phyloP scores from a whole-genome alignment of 768 basidiomycete genomes.

The Tylopilus balloui region DNA sequence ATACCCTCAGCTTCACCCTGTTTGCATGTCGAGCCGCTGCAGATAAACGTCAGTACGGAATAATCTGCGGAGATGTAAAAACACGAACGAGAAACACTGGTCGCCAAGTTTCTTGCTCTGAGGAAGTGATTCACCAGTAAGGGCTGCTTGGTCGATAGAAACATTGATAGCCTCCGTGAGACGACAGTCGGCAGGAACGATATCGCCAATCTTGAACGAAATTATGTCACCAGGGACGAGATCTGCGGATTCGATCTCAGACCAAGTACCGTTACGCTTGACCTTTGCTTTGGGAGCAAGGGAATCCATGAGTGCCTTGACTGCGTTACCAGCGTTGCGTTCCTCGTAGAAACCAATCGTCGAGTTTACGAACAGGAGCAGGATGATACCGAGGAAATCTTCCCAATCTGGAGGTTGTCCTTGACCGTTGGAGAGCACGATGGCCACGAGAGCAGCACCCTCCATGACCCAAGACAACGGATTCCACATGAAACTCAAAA shows the following conservation, averaged over 20 bases:
- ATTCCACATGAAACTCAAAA: slow-evolving; percentile 99
- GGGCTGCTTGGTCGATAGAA: slow-evolving; percentile 96
- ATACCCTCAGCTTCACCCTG: slow-evolving; percentile 99
- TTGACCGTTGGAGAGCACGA: slow-evolving; percentile 92
- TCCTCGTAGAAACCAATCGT: slow-evolving; percentile 98
- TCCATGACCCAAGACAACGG: slow-evolving; percentile 99
- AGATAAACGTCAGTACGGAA: background rate
- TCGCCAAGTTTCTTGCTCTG: slow-evolving; percentile 89
- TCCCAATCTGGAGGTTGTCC: slow-evolving; percentile 88
- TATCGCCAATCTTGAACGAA: slow-evolving; percentile 98
- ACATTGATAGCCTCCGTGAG: slow-evolving; percentile 96
- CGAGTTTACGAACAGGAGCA: slow-evolving; percentile 91
- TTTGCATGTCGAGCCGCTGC: slow-evolving; percentile 93
- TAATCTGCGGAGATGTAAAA: background rate
- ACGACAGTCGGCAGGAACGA: slow-evolving; percentile 97
- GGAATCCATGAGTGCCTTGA: slow-evolving; percentile 99
- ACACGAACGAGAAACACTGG: slow-evolving; percentile 93
- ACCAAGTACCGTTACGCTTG: slow-evolving; percentile 80
- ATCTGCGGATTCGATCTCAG: slow-evolving; percentile 83
- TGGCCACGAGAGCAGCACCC: slow-evolving; percentile 89
- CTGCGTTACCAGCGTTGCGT: slow-evolving; percentile 94
- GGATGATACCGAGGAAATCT: slow-evolving; percentile 95
- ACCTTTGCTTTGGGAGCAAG: slow-evolving; percentile 97
- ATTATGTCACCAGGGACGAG: slow-evolving; percentile 96
- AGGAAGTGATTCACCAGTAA: slow-evolving; percentile 96